Conservation (phyloP, 805 yeast genomes). For the Jamesozyma jinghongensis region DNA sequence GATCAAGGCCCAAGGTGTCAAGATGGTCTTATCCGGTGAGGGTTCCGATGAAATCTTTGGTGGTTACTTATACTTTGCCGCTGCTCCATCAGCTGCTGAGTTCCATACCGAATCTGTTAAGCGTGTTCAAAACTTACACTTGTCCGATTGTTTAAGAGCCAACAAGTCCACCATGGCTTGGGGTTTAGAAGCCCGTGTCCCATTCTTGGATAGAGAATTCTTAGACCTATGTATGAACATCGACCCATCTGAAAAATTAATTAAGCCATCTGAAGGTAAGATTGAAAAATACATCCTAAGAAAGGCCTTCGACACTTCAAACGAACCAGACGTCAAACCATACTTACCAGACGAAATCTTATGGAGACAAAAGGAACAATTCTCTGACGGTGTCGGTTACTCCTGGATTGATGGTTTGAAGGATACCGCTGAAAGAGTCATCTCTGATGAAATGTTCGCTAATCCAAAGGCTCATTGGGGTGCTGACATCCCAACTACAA, state of each 20-base stretch:
- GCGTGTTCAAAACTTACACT: conserved; percentile 95
- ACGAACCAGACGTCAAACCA: conserved; percentile 67
- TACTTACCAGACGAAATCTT: conserved; percentile 93
- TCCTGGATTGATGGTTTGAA: conserved; percentile 98
- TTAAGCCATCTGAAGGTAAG: conserved; percentile 56
- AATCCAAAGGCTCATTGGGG: conserved; percentile 97
- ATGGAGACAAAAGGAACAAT: conserved; percentile 99
- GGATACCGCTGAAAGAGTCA: conserved; percentile 82
- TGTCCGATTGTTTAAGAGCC: conserved; percentile 96
- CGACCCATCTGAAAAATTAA: conserved; percentile 86
- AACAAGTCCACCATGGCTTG: conserved; percentile 99
- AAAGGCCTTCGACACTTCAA: conserved; percentile 93
- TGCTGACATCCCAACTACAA: conserved; percentile 84
- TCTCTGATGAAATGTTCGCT: conserved; percentile 84
- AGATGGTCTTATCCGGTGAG: conserved; percentile 98
- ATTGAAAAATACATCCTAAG: conserved; percentile 95
- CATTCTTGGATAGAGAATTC: conserved; percentile 93
- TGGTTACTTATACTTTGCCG: conserved; percentile 94
- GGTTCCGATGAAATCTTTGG: conserved; percentile 99
- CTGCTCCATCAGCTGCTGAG: conserved; percentile 87
- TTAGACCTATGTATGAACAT: conserved; percentile 89
- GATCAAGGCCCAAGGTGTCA: conserved; percentile 98
- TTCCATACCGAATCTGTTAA: conserved; percentile 94
- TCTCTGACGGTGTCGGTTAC: conserved; percentile 98
- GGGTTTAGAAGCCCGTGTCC: conserved; percentile 99